Evolutionary conservation across 148 eudicot genomes (phyloP).

Genomic region (Rhododendron simsii): DNA sequence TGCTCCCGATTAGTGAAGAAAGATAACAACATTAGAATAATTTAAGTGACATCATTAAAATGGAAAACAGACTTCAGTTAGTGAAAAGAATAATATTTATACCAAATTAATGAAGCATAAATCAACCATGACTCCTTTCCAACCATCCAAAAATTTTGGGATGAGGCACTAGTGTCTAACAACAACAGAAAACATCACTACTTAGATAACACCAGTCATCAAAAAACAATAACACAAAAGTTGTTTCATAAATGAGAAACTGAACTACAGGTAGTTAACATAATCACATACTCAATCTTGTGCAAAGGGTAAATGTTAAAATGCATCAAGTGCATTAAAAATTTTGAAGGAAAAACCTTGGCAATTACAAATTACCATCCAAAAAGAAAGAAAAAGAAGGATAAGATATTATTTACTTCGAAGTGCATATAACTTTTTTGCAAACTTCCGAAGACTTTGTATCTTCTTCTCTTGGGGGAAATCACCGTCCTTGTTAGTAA

Average conservation of each 20-base stretch:
- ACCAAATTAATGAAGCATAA: background rate
- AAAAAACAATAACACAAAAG: background rate
- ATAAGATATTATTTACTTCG: constrained; percentile 45
- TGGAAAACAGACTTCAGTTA: background rate
- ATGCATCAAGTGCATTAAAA: background rate
- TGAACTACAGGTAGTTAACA: background rate
- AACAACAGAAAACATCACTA: background rate
- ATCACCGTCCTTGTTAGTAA: constrained; percentile 25
- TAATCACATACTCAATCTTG: background rate
- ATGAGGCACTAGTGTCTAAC: background rate
- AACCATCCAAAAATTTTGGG: background rate
- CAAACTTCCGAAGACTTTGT: constrained; percentile 59
- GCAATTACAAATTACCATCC: background rate
- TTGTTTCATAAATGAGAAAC: background rate
- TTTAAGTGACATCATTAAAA: background rate
- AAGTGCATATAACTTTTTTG: constrained; percentile 48
- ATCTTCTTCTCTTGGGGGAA: constrained; percentile 48
- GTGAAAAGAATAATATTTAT: background rate
- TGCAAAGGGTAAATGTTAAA: background rate
- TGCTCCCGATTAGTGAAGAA: background rate
- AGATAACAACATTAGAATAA: background rate
- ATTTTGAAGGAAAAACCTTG: background rate
- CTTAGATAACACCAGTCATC: background rate
- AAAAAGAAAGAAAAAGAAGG: background rate
- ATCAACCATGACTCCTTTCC: background rate